These are phyloP conservation scores for Antrodiella citrinella DNA, from an alignment of 768 basidiomycete genomes.

Conservation along the genomic window DNA sequence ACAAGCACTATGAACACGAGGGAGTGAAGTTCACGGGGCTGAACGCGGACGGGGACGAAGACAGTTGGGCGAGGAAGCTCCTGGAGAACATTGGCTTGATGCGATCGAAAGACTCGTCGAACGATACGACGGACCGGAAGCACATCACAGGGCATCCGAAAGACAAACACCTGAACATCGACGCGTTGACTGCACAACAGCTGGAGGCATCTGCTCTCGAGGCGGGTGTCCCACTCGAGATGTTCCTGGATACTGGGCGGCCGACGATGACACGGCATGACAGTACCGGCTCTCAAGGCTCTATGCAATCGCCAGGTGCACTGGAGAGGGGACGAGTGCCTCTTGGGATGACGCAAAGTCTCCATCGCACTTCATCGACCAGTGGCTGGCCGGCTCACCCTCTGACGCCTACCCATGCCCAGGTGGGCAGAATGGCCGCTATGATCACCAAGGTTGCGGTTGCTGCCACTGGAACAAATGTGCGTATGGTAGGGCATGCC, in stretches of 20 bases:
- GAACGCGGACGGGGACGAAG: constrained; percentile 1
- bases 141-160: constrained; percentile 19
- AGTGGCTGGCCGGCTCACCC: constrained; percentile 16
- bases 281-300: neutral
- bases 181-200: constrained; percentile 45
- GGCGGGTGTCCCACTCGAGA: constrained; percentile 52
- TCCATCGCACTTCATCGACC: constrained; percentile 7
- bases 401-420: constrained; percentile 42
- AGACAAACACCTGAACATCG: constrained; percentile 56
- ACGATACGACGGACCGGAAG: neutral
- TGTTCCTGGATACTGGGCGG: constrained; percentile 22
- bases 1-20: constrained; percentile 15
- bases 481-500: constrained; percentile 11
- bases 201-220: constrained; percentile 59
- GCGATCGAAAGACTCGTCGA: constrained; percentile 2
- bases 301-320: neutral
- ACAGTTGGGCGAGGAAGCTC: constrained; percentile 4
- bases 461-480: constrained; percentile 24
- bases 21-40: constrained; percentile 10
- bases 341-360: constrained; percentile 1
- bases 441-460: constrained; percentile 47
- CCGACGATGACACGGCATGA: neutral
- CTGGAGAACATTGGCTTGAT: constrained; percentile 1
- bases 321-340: neutral
- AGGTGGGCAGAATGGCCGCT: constrained; percentile 48